Evolutionary conservation across 2,329 filamentous ascomycete genomes (phyloP).

Genomic region (Trichoderma pleuroti): DNA sequence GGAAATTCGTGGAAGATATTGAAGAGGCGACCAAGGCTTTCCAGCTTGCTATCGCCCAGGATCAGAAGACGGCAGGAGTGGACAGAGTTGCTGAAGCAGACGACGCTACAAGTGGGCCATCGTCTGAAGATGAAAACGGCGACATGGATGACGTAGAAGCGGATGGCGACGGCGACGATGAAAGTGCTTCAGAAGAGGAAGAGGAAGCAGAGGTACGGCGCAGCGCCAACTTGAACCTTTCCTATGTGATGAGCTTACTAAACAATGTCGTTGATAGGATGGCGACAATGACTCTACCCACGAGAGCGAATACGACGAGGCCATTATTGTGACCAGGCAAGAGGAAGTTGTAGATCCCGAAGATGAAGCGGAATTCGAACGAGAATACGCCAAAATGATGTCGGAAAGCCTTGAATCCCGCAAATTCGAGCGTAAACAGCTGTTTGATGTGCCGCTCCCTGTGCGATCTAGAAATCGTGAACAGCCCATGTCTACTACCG

Average conservation of each 20-base stretch:
- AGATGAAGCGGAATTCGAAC: constrained; percentile 94
- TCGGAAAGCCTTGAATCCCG: constrained; percentile 91
- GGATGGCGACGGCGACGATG: constrained; percentile 59
- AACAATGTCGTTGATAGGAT: constrained; percentile 44
- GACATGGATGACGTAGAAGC: constrained; percentile 63
- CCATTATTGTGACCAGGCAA: constrained; percentile 85
- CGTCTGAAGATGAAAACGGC: constrained; percentile 72
- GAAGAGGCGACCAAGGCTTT: constrained; percentile 83
- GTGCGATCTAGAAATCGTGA: constrained; percentile 73
- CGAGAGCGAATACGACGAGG: constrained; percentile 70
- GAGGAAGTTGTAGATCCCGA: constrained; percentile 90
- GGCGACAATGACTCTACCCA: constrained; percentile 47
- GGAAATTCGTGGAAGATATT: constrained; percentile 77
- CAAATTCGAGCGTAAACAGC: constrained; percentile 89
- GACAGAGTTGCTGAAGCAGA: constrained; percentile 70
- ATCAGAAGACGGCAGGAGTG: constrained; percentile 74
- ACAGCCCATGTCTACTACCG: constrained; percentile 29
- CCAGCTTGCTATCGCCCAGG: constrained; percentile 81
- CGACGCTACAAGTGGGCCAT: constrained; percentile 65
- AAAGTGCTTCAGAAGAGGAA: constrained; percentile 57
- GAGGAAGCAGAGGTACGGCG: constrained; percentile 55
- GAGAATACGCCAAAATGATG: constrained; percentile 98
- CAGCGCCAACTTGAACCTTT: not conserved
- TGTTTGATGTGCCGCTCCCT: constrained; percentile 96
- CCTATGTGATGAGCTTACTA: constrained; percentile 44